Percentiles rank a stretch among this genome's conserved stretches.
phyloP scores from a whole-genome alignment of 257 asterid species.

The Asclepias syriaca region DNA sequence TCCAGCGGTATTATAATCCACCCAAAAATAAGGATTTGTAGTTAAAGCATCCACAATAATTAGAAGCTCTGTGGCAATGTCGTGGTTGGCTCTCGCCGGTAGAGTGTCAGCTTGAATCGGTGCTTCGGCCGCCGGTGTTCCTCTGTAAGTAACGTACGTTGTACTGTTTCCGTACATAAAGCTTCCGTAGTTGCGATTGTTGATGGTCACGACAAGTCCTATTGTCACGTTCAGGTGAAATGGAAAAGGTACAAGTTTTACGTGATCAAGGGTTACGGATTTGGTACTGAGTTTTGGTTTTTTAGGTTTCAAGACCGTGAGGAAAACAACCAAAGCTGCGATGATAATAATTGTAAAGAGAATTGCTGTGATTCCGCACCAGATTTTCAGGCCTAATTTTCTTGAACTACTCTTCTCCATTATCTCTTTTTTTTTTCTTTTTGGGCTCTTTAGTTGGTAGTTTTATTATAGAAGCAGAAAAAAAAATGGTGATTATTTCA shows the following conservation, averaged over 20 bases:
- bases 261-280: slow-evolving; percentile 27
- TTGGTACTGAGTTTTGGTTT: slow-evolving; percentile 42
- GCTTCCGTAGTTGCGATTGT: slow-evolving; percentile 52
- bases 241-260: slow-evolving; percentile 10
- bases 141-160: slow-evolving; percentile 32
- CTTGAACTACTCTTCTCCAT: background rate
- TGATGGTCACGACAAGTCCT: slow-evolving; percentile 34
- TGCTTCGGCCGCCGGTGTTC: slow-evolving; percentile 35
- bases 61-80: slow-evolving; percentile 27
- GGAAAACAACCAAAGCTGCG: slow-evolving; percentile 21
- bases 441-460: too few species aligned
- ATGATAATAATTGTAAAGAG: slow-evolving; percentile 20
- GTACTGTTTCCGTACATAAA: slow-evolving; percentile 35
- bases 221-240: slow-evolving; percentile 40
- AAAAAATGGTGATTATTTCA: slow-evolving; percentile 12
- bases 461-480: background rate
- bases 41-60: slow-evolving; percentile 23
- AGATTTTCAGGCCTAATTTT: slow-evolving; percentile 35
- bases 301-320: slow-evolving; percentile 47
- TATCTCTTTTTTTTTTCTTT: background rate
- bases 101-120: slow-evolving; percentile 32
- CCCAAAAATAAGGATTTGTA: slow-evolving; percentile 21
- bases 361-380: slow-evolving; percentile 25
- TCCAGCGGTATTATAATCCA: slow-evolving; percentile 22
- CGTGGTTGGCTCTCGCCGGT: slow-evolving; percentile 45